A percentile compares a stretch with the other conserved stretches of the same genome.
Evolutionary conservation across 140 eudicot species (phyloP).

Genomic region (Bidens hawaiensis): DNA sequence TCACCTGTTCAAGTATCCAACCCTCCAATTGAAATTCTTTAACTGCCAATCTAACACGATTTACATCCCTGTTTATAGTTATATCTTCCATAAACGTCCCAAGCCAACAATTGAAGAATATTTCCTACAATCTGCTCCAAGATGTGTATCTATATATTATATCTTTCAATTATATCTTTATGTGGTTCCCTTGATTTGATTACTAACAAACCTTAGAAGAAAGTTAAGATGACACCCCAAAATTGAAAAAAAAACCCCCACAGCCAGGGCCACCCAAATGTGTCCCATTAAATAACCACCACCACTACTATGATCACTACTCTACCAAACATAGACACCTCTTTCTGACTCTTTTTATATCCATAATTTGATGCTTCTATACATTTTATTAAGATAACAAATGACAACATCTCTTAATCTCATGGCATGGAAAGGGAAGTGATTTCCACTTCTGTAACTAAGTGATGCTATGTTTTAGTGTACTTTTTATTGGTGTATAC

Average conservation of each 20-base stretch:
- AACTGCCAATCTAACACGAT: too few species aligned
- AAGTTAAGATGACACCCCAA: slow-evolving; percentile 21
- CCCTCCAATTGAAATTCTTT: too few species aligned
- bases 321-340: slow-evolving; percentile 24
- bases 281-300: slow-evolving; percentile 26
- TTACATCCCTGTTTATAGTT: too few species aligned
- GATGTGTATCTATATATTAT: neutral
- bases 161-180: neutral
- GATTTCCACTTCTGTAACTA: neutral
- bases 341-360: slow-evolving; percentile 26
- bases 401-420: slow-evolving; percentile 15
- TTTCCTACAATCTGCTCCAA: neutral
- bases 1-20: too few species aligned
- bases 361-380: slow-evolving; percentile 1
- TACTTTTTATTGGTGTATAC: neutral
- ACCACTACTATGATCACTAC: slow-evolving; percentile 6
- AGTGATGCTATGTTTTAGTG: neutral
- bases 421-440: slow-evolving; percentile 5
- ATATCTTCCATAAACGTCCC: neutral
- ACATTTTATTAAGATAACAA: slow-evolving; percentile 15
- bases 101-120: neutral
- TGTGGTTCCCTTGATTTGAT: slow-evolving; percentile 13
- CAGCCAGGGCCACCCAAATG: slow-evolving; percentile 17
- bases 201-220: slow-evolving; percentile 6
- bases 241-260: slow-evolving; percentile 18